A percentile compares a stretch with the other conserved stretches of the same genome.
phyloP scores from a whole-genome alignment of 148 eudicot species.

The Nepenthes gracilis region DNA sequence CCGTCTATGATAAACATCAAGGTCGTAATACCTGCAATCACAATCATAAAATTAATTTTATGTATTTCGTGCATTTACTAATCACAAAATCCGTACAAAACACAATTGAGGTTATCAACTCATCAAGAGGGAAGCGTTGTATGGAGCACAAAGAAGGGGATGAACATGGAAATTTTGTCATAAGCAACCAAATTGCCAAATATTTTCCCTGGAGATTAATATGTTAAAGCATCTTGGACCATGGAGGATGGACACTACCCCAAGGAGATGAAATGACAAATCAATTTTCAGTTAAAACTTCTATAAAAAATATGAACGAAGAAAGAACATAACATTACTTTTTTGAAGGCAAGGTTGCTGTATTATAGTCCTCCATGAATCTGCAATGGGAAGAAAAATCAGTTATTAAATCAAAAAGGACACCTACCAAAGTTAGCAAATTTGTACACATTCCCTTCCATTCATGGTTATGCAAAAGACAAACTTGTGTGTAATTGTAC shows the following conservation, averaged over 20 bases:
- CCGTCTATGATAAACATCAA: conserved; percentile 65
- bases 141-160: not conserved
- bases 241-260: too few species aligned
- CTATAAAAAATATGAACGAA: not conserved
- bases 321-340: conserved; percentile 44
- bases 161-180: not conserved
- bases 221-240: too few species aligned
- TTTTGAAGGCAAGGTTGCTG: conserved; percentile 89
- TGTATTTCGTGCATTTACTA: not conserved
- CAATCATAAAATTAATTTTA: conserved; percentile 9
- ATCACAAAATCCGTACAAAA: too few species aligned
- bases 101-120: not conserved
- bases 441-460: not conserved
- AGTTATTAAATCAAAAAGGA: not conserved
- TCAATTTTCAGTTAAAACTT: too few species aligned
- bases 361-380: conserved; percentile 97
- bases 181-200: not conserved
- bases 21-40: conserved; percentile 68
- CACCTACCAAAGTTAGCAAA: not conserved
- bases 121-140: not conserved
- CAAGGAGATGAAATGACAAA: too few species aligned
- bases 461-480: not conserved
- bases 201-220: not conserved
- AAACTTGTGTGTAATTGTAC: not conserved
- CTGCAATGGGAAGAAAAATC: conserved; percentile 24